Percentiles rank a stretch among this genome's conserved stretches.
Evolutionary conservation across 2,329 filamentous ascomycete genomes (phyloP).

Genomic region (Ceratocystis colombiana): DNA sequence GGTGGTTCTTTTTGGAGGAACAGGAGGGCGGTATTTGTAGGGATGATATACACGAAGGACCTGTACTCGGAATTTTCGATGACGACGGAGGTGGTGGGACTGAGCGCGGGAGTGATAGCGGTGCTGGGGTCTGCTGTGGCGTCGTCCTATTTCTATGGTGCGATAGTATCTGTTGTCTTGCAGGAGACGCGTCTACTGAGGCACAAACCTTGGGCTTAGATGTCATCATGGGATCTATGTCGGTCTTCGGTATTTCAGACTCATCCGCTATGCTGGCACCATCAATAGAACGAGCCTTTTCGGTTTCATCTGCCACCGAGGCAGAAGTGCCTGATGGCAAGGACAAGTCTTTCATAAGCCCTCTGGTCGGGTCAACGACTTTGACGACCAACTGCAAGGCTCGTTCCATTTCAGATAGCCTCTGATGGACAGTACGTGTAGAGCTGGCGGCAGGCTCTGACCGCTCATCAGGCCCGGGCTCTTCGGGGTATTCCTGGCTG

Average conservation of each 20-base stretch:
- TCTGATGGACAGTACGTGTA: conserved; percentile 20
- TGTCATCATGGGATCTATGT: too few relatives aligned
- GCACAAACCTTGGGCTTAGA: background rate
- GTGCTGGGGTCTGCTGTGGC: background rate
- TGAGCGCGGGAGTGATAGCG: background rate
- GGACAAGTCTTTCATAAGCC: background rate
- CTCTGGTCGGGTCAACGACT: conserved; percentile 9
- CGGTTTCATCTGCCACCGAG: background rate
- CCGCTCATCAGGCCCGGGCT: conserved; percentile 26
- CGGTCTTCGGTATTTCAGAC: background rate
- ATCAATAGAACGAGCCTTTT: background rate
- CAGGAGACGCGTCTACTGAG: background rate
- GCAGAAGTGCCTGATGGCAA: background rate
- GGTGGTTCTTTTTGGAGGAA: background rate
- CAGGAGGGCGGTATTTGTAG: conserved; percentile 4
- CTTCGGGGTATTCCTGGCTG: conserved; percentile 40
- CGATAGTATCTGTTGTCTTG: background rate
- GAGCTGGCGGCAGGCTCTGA: background rate
- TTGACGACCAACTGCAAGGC: conserved; percentile 19
- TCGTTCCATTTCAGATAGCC: conserved; percentile 24
- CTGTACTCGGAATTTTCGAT: background rate
- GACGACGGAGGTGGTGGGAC: background rate
- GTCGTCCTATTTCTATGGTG: background rate
- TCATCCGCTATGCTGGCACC: background rate
- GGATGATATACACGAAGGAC: background rate